These are phyloP conservation scores for Rhodosporidiobolus odoratus DNA, from an alignment of 768 basidiomycete genomes.

Conservation along the genomic window DNA sequence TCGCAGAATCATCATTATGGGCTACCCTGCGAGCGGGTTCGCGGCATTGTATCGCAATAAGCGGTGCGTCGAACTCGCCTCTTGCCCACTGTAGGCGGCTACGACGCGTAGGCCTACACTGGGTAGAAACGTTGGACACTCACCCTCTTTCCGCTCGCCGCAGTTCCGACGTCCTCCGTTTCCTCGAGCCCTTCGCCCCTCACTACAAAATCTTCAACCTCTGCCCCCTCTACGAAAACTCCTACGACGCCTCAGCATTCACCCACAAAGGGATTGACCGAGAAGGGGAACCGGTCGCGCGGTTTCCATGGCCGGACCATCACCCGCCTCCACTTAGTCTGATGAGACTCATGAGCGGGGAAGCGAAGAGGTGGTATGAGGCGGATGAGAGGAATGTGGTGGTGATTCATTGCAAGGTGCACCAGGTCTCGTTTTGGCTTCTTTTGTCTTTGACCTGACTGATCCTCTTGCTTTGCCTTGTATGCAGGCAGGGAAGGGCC, in stretches of 20 bases:
- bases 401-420: slow-evolving; percentile 80
- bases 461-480: neutral
- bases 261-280: slow-evolving; percentile 48
- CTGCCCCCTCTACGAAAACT: slow-evolving; percentile 57
- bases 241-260: slow-evolving; percentile 66
- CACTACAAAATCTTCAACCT: slow-evolving; percentile 88
- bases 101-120: no score
- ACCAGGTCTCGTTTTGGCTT: slow-evolving; percentile 12
- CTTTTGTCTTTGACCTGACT: neutral
- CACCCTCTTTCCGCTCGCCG: slow-evolving; percentile 20
- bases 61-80: neutral
- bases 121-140: no score
- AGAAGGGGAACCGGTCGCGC: slow-evolving; percentile 29
- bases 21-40: slow-evolving; percentile 73
- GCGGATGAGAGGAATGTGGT: slow-evolving; percentile 63
- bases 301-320: slow-evolving; percentile 87
- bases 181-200: slow-evolving; percentile 67
- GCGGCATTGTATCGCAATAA: slow-evolving; percentile 74
- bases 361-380: slow-evolving; percentile 68
- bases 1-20: slow-evolving; percentile 48
- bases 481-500: slow-evolving; percentile 38
- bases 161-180: slow-evolving; percentile 66
- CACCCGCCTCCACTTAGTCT: slow-evolving; percentile 78
- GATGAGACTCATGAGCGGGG: slow-evolving; percentile 65
- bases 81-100: no score